Percentiles rank a stretch among this genome's conserved stretches.
Conservation (phyloP, 768 basidiomycete species). For the Kwoniella pini region DNA sequence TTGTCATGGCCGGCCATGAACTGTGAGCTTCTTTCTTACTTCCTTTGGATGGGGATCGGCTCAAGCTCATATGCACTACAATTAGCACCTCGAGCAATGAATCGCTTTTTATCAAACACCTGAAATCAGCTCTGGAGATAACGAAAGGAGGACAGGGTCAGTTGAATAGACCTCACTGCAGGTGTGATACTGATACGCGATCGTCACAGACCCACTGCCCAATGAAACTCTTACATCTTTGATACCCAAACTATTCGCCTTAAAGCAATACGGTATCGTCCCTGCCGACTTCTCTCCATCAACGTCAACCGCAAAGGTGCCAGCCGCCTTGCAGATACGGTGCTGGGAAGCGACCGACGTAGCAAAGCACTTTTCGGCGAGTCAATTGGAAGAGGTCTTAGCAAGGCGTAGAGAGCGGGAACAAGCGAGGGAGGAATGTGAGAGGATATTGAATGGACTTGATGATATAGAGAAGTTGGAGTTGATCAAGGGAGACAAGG, state of each 20-base stretch:
- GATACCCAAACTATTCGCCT: slow-evolving; percentile 34
- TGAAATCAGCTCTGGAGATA: slow-evolving; percentile 26
- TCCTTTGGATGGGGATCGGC: background rate
- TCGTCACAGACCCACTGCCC: slow-evolving; percentile 24
- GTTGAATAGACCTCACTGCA: too few species aligned
- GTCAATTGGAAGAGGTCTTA: slow-evolving; percentile 15
- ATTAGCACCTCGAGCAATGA: slow-evolving; percentile 25
- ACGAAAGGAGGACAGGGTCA: slow-evolving; percentile 21
- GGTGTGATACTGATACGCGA: too few species aligned
- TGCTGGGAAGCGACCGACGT: slow-evolving; percentile 43
- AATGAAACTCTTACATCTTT: slow-evolving; percentile 21
- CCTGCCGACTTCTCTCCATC: slow-evolving; percentile 34
- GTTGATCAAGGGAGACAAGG: slow-evolving; percentile 40
- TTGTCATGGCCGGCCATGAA: slow-evolving; percentile 40
- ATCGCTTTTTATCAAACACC: slow-evolving; percentile 27
- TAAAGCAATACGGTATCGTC: slow-evolving; percentile 36
- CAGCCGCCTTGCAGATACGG: slow-evolving; percentile 35
- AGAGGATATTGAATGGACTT: slow-evolving; percentile 31
- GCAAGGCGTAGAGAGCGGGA: slow-evolving; percentile 23
- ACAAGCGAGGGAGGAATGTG: slow-evolving; percentile 28
- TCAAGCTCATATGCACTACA: background rate
- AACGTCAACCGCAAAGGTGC: slow-evolving; percentile 28
- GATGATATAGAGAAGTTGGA: slow-evolving; percentile 41
- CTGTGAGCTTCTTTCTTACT: slow-evolving; percentile 22
- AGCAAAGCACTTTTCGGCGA: slow-evolving; percentile 22